These are phyloP conservation scores for Xerocomellus dryophilus DNA, from an alignment of 768 basidiomycete species.

Conservation along the genomic window DNA sequence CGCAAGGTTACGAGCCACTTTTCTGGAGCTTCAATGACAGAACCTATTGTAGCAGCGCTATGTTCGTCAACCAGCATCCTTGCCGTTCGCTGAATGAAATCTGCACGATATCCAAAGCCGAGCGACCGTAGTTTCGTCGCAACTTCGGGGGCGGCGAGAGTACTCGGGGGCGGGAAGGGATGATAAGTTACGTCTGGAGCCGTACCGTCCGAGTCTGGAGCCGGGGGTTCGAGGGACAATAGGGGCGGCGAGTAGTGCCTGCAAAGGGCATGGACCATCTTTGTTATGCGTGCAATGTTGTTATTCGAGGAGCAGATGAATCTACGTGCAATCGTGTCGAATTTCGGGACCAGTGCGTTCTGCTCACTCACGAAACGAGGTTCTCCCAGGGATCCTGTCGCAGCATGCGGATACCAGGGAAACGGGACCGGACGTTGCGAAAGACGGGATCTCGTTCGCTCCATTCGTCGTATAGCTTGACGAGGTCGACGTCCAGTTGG, in stretches of 20 bases:
- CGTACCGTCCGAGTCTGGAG: conserved; percentile 27
- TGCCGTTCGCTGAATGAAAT: conserved; percentile 83
- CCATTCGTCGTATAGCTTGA: conserved; percentile 75
- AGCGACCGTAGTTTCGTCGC: conserved; percentile 66
- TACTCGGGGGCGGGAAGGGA: conserved; percentile 80
- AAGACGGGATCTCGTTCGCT: conserved; percentile 71
- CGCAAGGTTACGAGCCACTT: conserved; percentile 60
- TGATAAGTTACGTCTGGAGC: conserved; percentile 50
- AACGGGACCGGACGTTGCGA: conserved; percentile 54
- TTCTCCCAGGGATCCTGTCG: conserved; percentile 97
- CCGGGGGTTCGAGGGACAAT: conserved; percentile 44
- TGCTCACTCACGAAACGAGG: conserved; percentile 73
- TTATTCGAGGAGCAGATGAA: conserved; percentile 99
- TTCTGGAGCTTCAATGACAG: conserved; percentile 48
- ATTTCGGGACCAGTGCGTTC: not conserved
- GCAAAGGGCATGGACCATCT: conserved; percentile 86
- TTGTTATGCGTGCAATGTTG: conserved; percentile 90
- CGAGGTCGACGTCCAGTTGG: conserved; percentile 75
- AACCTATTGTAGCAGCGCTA: conserved; percentile 17
- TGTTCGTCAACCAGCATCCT: conserved; percentile 67
- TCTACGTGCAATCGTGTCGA: conserved; percentile 39
- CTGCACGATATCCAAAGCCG: conserved; percentile 95
- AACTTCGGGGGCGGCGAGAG: conserved; percentile 56
- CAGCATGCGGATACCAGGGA: conserved; percentile 81
- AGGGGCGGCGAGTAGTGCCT: conserved; percentile 70